Evolutionary conservation across 768 basidiomycete genomes (phyloP), one percentile per base, ranked within the genome.

Genomic region (Kwoniella botswanensis): DNA sequence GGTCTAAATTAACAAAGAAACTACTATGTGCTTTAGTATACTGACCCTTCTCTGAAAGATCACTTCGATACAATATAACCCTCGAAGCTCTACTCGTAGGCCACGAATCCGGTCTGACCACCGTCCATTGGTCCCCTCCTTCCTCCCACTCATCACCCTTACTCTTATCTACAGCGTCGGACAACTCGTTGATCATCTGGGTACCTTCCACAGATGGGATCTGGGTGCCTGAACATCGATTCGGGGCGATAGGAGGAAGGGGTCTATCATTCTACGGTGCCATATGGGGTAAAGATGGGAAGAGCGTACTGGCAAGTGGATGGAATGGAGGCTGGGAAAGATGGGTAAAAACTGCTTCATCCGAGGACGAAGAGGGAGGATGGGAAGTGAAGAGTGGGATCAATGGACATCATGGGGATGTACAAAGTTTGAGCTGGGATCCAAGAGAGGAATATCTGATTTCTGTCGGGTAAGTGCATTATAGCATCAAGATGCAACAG

Each of bases 181-280:
- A 99, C 83, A 96, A 95, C 21, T 98, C 95, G 9, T 82, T 98
- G 29, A 98, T 98, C 70, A 84, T 98, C 63, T 99, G 97, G 97
- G 90, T 92, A 2, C 93, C 93, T 1, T 90, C 92, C 0, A 50
- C 74, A 22, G 71, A 77, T 44, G 76, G 91, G 1, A 88, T 98
- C 35, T 99, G 97, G 97, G 90, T 94, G 56, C 94, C 92, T 71
- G 85, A 87, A 12, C 91, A 93, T 74, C 89, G 97, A 12, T 98
- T 98, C 79, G 97, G 97, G 26, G 94, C 98, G 72, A 88, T 98
- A 63, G 93, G 93, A n/a, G 84, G 21, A 89, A 94, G 85, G 86
- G 94, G 77, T 4, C 90, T 97, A 52, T 96, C 95, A 0, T 98
- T 99, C 81, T 90, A 95, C 53, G 94, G 94, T 2, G 94, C 92